A percentile compares a stretch with the other conserved stretches of the same genome.
Evolutionary conservation across 331 rosid genomes (phyloP).

Genomic region (Acacia concinna): DNA sequence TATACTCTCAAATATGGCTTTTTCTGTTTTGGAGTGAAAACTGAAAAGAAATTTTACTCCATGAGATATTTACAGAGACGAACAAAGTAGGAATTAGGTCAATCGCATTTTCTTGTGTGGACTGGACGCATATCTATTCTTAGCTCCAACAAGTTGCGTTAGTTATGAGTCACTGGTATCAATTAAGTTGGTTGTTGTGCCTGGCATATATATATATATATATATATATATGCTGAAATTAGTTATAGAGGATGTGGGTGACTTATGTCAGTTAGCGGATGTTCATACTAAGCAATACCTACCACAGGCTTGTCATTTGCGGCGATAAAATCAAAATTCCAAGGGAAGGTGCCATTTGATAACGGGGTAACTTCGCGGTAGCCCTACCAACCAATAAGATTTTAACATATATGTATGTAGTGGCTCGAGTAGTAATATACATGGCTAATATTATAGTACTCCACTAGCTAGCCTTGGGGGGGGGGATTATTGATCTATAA

Average conservation of each 20-base stretch:
- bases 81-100: no score
- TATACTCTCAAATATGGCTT: neutral
- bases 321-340: neutral
- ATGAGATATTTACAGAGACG: no score
- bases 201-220: no score
- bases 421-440: neutral
- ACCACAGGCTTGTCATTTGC: neutral
- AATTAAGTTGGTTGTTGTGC: no score
- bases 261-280: no score
- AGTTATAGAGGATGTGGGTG: no score
- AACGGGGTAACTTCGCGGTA: neutral
- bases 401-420: no score
- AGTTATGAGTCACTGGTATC: no score
- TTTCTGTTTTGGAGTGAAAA: neutral
- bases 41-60: no score
- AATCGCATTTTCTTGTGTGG: no score
- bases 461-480: no score
- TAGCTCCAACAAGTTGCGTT: neutral
- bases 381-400: neutral
- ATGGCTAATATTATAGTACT: neutral
- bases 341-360: neutral
- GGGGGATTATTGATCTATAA: slow-evolving; percentile 9
- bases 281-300: neutral
- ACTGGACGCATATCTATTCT: neutral
- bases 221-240: no score